Evolutionary conservation across 208 protist species (phyloP), one percentile per base, ranked within the genome.

Genomic region (Porcisia hertigi): DNA sequence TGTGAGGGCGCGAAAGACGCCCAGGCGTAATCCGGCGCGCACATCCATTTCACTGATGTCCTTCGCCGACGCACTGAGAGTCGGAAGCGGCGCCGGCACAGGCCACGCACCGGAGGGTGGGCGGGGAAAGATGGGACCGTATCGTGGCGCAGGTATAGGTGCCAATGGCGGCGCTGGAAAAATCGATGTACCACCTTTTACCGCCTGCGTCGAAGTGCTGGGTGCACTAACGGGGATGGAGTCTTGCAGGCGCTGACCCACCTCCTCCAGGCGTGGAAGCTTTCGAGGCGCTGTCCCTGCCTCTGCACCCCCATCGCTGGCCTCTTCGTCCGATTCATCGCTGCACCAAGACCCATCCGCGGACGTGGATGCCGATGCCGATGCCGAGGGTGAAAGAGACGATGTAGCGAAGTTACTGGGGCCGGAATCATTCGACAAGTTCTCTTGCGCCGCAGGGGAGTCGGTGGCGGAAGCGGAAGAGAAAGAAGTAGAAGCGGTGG

Each of bases 1-100:
- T 2, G 53, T 78, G 23, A 72, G 7, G 12, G 78, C 73, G 2
- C 73, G 67, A 43, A 63, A 78, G 2, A 82, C 73, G 25, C 78
- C 78, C 43, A 82, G 55, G 25, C 78, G 78, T 52, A 82, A 63
- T 4, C 78, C 78, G 16, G 73, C 78, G 8, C 78, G 78, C 59
- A 82, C 73, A 30, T 82, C 78, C 59, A 82, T 65, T 73, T 82
- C 78, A 54, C 66, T 75, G 16, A 82, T 53, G 34, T 82, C 78
- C 45, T 82, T 82, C 1, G 78, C 73, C 0, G 78, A 65, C 2
- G 78, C 78, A 34, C 78, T 82, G 23, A 82, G 60, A 7, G 78
- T 82, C 6, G 78, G 78, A 52, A 82, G 60, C 1, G 78, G 69
- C 43, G 77, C 70, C 34, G 78, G 73, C 23, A 69, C 66, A 6